Evolutionary conservation across 176 grass and related monocot species (phyloP), one percentile per base, ranked within the genome.

Genomic region (Oropetium thomaeum): DNA sequence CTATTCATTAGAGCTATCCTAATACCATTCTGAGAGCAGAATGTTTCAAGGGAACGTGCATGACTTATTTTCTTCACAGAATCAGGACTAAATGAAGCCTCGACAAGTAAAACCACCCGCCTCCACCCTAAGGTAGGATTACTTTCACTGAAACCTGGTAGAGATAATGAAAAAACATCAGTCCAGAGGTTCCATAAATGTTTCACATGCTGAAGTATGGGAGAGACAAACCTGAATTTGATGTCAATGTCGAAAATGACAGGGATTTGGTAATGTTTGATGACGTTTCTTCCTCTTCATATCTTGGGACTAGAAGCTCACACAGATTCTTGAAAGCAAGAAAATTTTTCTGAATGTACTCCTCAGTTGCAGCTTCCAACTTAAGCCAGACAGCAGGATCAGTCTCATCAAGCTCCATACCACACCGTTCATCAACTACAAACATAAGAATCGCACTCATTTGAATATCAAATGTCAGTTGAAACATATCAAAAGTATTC

Each of bases 341-440:
- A 57, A 75, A 85, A 64, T 81, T 89, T 81, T 92, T 94, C 35
- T 94, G 86, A 78, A 98, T 92, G 79, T 95, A 98, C 66, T 98
- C 96, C 53, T 95, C 91, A 67, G 91, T 95, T 82, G 96, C 87
- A 86, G 84, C 76, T 68, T 98, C 91, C 89, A 98, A 78, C 83
- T 95, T 98, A 62, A 92, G 91, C 96, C 91, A 98, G 63, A 86
- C 71, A 60, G 84, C 67, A 58, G 96, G 96, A 83, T 98, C 96
- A 81, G 96, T 98, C 79, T 98, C 91, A 61, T 95, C 96, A 62
- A 98, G 87, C 73, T 98, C 96, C 91, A 98, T 98, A 81, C 79
- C 96, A 86, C 84, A 98, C 65, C 91, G 82, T 31, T 98, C 96
- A 90, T 98, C 96, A 84, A 98, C 96, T 98, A 84, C 80, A 39